Evolutionary conservation across 139 green algal species (phyloP), one percentile per base, ranked within the genome.

Genomic region (Yamagishiella unicocca): DNA sequence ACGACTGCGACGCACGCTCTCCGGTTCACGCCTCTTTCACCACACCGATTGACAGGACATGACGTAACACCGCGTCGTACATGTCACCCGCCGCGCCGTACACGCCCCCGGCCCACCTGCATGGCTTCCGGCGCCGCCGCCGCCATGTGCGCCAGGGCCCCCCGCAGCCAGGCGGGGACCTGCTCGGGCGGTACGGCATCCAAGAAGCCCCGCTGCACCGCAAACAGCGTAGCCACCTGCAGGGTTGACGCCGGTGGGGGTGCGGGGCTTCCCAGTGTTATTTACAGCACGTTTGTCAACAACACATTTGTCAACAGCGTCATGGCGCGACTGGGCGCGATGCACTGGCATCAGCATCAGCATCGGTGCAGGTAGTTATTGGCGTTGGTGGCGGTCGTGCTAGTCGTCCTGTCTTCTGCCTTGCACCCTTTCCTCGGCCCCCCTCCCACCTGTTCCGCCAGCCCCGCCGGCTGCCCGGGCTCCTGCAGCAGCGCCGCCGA

Each of bases 171-270:
- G 12, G 71, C 88, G 40, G 89, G 43, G 73, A 94, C 64, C 29
- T 82, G 82, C 2, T 89, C 82, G 7, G 87, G 42, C 5, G 61
- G 50, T 25, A 93, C 82, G 17, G 55, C 54, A 37, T 94, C 89
- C 33, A 91, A 35, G 27, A 90, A 87, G 9, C 92, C 93, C 22
- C 43, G 80, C 71, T 94, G 91, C 43, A 95, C 77, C 2, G 92
- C 91, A 29, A 90, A 86, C 45, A 96, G 71, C 12, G 87, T 82
- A 43, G 92, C 89, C 53, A 94, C 92, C 90, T 93, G 86, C 55
- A 33, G 9, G 62, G 0, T 4, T n/a, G n/a, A n/a, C n/a, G n/a
- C n/a, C n/a, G n/a, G n/a, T n/a, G n/a, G n/a, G n/a, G n/a, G n/a
- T n/a, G n/a, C n/a, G n/a, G n/a, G n/a, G n/a, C n/a, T n/a, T n/a